Evolutionary conservation across 345 rosid species (phyloP).

Genomic region (Turritis glabra): DNA sequence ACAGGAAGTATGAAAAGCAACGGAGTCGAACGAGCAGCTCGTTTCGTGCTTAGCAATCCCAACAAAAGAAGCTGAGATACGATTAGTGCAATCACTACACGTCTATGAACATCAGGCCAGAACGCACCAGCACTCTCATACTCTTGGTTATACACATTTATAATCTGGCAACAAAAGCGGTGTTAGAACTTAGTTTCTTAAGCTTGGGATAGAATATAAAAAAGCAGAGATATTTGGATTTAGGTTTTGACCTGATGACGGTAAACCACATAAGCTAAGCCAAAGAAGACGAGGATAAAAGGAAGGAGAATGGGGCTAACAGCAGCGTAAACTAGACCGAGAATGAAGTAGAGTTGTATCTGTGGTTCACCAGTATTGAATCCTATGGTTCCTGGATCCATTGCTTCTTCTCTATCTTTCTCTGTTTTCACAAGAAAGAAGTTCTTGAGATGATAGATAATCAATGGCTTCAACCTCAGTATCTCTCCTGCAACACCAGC

Average conservation of each 20-base stretch:
- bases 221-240: neutral
- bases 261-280: conserved; percentile 76
- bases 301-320: conserved; percentile 91
- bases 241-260: conserved; percentile 74
- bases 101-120: conserved; percentile 94
- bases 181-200: neutral
- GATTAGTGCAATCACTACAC: conserved; percentile 63
- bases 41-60: conserved; percentile 86
- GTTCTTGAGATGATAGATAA: conserved; percentile 79
- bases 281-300: conserved; percentile 79
- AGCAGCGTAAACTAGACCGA: conserved; percentile 89
- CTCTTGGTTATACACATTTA: conserved; percentile 90
- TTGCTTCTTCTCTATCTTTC: conserved; percentile 92
- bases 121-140: conserved; percentile 93
- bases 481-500: conserved; percentile 98
- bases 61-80: conserved; percentile 77
- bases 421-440: conserved; percentile 88
- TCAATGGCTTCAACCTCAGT: conserved; percentile 72
- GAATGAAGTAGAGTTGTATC: conserved; percentile 91
- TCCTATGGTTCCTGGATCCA: conserved; percentile 94
- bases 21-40: conserved; percentile 90
- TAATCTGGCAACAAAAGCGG: conserved; percentile 48
- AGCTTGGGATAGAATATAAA: neutral
- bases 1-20: conserved; percentile 79
- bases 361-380: conserved; percentile 94